These are phyloP conservation scores for Coniochaeta sp. DNA, from an alignment of 2,329 filamentous ascomycete genomes.

Conservation along the genomic window DNA sequence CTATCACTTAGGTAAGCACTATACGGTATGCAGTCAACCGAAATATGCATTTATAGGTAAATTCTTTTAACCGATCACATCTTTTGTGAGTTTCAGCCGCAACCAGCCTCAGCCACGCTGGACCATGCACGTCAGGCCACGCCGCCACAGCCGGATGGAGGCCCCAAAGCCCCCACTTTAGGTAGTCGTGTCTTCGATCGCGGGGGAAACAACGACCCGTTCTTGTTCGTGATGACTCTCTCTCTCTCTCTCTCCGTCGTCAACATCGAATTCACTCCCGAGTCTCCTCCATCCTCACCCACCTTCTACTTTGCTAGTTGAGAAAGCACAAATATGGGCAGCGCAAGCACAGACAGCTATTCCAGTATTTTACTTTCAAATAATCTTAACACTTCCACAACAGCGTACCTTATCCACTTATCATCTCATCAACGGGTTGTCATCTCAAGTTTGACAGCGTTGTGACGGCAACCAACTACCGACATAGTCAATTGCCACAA, in stretches of 20 bases:
- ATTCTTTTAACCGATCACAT: background rate
- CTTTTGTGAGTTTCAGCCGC: background rate
- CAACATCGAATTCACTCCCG: background rate
- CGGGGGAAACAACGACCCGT: background rate
- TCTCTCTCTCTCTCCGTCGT: conserved; percentile 6
- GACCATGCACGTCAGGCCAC: background rate
- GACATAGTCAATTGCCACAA: background rate
- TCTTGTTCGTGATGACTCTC: conserved; percentile 2
- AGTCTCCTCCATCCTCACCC: background rate
- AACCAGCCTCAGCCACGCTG: background rate
- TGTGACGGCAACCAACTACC: conserved; percentile 3
- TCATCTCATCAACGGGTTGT: background rate
- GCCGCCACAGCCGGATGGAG: background rate
- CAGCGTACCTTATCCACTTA: background rate
- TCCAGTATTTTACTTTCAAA: conserved; percentile 10
- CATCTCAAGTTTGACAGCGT: background rate
- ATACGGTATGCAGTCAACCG: background rate
- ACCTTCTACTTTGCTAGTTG: background rate
- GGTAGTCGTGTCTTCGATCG: background rate
- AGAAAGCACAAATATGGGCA: conserved; percentile 14
- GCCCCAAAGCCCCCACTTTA: background rate
- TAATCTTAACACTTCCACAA: conserved; percentile 10
- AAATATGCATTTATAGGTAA: background rate
- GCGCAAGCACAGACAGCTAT: conserved; percentile 10
- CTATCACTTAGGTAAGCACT: background rate